Base-by-base conservation (phyloP, 352 stramenopile genomes). In the Phytophthora litchii region DNA sequence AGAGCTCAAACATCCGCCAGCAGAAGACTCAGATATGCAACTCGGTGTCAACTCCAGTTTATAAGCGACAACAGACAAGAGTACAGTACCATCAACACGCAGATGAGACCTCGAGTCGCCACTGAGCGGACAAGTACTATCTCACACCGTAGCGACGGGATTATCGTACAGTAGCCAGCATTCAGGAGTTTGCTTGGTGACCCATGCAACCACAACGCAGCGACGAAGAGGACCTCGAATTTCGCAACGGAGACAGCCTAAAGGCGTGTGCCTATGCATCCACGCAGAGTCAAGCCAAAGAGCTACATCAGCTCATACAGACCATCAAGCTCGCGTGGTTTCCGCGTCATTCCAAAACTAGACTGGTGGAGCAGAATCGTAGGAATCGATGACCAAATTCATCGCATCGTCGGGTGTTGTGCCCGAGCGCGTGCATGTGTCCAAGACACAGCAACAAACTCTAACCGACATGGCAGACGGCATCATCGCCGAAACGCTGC, bases 401-500 rank as follows among this genome's bases (percentile, higher is more conserved):
- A 25, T 42, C 19, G 50, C 17, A 5, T 31, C 36, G 12, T 27
- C 59, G 36, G 60, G 60, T 1, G 45, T 44, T 29, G 45, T 67
- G 16, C 59, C 59, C 37, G 59, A 67, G 11, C 52, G 52, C 21
- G 44, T 67, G 13, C 59, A 58, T 14, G 14, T 64, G 25, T 54
- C 60, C 40, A 43, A 48, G 23, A 45, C 51, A 12, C 54, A 79
- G 31, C 67, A 86, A 45, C 58, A 74, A 16, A 58, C 50, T 35
- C 60, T 88, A 35, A 64, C 68, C 31, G 67, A 81, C 51, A 63
- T 76, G 53, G 67, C 76, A 4, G 76, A 86, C 40, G 62, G 62
- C 35, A 70, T 88, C 58, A 64, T 86, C 43, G 74, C 73, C 49
- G 78, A 83, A 41, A 83, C 76, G 20, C 63, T 88, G 50, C 67